Conservation (phyloP, 176 grass and related monocot genomes). For the Hordeum marinum region DNA sequence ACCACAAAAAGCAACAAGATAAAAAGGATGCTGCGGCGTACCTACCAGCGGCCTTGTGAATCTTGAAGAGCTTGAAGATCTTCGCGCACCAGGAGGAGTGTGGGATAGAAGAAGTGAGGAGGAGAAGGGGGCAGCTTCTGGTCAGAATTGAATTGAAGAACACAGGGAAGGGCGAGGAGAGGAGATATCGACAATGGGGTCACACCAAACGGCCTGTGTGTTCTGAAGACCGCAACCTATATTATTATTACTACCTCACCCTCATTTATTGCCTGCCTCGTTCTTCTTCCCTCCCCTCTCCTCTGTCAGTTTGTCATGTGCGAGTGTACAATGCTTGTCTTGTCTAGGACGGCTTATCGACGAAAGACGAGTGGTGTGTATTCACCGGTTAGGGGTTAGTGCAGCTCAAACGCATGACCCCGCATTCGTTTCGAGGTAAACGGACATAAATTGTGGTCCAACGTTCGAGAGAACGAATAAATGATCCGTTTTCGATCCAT, state of each 20-base stretch:
- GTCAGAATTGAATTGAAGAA: slow-evolving; percentile 25
- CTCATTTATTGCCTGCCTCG: slow-evolving; percentile 28
- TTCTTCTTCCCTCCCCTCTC: neutral
- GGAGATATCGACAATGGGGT: neutral
- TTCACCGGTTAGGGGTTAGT: too few species aligned
- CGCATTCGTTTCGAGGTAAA: too few species aligned
- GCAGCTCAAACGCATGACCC: too few species aligned
- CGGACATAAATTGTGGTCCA: too few species aligned
- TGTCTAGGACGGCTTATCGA: too few species aligned
- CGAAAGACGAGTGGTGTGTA: too few species aligned
- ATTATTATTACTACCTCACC: neutral
- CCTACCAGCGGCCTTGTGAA: slow-evolving; percentile 9
- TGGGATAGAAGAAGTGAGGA: neutral
- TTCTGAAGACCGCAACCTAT: neutral
- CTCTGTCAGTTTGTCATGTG: slow-evolving; percentile 13
- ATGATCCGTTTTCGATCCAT: too few species aligned
- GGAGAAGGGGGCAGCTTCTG: neutral
- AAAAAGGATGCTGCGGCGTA: neutral
- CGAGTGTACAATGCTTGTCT: neutral
- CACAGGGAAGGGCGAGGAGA: neutral
- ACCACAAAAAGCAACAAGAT: neutral
- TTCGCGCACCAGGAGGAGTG: neutral
- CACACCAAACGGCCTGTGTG: slow-evolving; percentile 25
- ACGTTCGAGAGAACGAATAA: too few species aligned
- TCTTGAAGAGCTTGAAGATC: neutral